Conservation (phyloP, 192 early-diverging fungal genomes). For the Podila epicladia region DNA sequence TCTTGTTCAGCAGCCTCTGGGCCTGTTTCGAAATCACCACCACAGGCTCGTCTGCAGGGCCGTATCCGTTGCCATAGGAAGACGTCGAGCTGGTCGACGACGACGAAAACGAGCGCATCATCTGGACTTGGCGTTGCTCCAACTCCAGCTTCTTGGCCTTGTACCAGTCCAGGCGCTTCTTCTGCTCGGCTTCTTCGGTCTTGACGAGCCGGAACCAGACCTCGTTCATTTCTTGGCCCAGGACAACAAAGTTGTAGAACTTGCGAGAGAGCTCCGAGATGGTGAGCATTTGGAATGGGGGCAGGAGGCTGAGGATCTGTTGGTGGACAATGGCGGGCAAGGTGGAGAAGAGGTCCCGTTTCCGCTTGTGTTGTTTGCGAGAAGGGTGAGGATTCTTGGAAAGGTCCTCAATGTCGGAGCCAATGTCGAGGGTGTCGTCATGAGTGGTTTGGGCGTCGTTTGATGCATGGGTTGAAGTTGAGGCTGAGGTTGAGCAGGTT, state of each 20-base stretch:
- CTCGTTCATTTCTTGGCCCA: slow-evolving; percentile 49
- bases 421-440: background rate
- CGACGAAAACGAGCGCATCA: slow-evolving; percentile 38
- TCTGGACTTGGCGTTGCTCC: slow-evolving; percentile 36
- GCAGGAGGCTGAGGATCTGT: slow-evolving; percentile 24
- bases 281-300: slow-evolving; percentile 46
- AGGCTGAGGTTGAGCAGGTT: background rate
- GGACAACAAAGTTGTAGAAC: slow-evolving; percentile 47
- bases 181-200: slow-evolving; percentile 37
- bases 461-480: background rate
- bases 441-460: background rate
- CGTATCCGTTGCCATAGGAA: slow-evolving; percentile 7
- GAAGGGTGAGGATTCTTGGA: background rate
- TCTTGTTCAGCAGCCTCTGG: slow-evolving; percentile 34
- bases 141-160: slow-evolving; percentile 37
- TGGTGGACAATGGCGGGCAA: slow-evolving; percentile 30
- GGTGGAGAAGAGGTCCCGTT: slow-evolving; percentile 27
- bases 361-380: background rate
- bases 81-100: slow-evolving; percentile 21
- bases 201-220: slow-evolving; percentile 51
- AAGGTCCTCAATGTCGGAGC: background rate
- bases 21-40: slow-evolving; percentile 36
- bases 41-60: slow-evolving; percentile 5
- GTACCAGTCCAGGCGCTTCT: slow-evolving; percentile 43
- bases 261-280: slow-evolving; percentile 50